These are phyloP conservation scores for Pichia scutulata DNA, from an alignment of 805 yeast genomes.

Conservation along the genomic window DNA sequence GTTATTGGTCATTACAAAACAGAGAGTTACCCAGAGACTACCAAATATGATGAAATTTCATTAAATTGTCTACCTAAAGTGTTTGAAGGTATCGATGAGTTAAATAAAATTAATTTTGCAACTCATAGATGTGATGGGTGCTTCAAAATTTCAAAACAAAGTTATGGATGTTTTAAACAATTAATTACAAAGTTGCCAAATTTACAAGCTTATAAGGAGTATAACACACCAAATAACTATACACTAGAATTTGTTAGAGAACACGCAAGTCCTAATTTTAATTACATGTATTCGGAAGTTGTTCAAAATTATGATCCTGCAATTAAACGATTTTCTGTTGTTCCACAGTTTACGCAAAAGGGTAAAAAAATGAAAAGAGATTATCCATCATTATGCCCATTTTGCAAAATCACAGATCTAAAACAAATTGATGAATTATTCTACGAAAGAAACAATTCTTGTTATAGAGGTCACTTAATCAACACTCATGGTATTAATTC, in stretches of 20 bases:
- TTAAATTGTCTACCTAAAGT: background rate
- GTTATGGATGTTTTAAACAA: conserved; percentile 8
- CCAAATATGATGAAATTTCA: background rate
- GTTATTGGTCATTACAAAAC: background rate
- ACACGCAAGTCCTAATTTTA: conserved; percentile 5
- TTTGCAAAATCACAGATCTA: conserved; percentile 1
- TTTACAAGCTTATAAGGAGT: conserved; percentile 2
- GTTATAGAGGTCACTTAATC: conserved; percentile 14
- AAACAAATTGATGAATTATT: conserved; percentile 6
- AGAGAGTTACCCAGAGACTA: background rate
- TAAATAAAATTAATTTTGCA: background rate
- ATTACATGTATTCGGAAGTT: conserved; percentile 4
- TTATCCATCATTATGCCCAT: conserved; percentile 10
- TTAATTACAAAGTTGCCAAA: conserved; percentile 4
- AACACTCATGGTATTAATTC: conserved; percentile 14
- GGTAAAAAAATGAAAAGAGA: conserved; percentile 10
- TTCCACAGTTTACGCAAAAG: background rate
- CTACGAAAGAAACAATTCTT: conserved; percentile 13
- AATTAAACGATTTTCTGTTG: conserved; percentile 7
- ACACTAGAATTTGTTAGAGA: conserved; percentile 1
- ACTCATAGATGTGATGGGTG: conserved; percentile 5
- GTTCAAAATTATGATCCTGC: conserved; percentile 7
- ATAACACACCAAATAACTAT: conserved; percentile 9
- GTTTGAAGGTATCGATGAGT: background rate
- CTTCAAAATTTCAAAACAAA: conserved; percentile 2